These are phyloP conservation scores for Lepidium aucheri DNA, from an alignment of 345 rosid genomes.

Conservation along the genomic window DNA sequence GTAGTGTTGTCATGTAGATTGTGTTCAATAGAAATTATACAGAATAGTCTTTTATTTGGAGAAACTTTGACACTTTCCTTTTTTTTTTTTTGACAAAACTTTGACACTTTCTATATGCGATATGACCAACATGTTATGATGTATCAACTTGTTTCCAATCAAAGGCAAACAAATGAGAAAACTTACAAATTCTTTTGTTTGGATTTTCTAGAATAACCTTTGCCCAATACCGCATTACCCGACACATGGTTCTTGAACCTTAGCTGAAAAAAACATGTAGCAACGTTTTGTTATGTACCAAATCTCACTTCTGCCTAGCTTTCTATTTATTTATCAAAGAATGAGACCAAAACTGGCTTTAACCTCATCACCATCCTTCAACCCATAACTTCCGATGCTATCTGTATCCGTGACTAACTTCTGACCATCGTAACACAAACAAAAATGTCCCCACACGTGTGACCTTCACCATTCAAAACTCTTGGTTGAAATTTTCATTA, in stretches of 20 bases:
- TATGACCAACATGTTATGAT: neutral
- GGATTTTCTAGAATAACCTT: constrained; percentile 32
- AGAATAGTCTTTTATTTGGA: no score
- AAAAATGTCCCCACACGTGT: constrained; percentile 92
- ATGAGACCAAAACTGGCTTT: neutral
- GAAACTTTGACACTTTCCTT: no score
- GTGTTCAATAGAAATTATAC: no score
- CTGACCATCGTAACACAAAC: constrained; percentile 53
- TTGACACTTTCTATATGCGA: no score
- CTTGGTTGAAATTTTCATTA: neutral
- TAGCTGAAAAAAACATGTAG: constrained; percentile 38
- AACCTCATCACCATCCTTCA: constrained; percentile 85
- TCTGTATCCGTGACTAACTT: constrained; percentile 59
- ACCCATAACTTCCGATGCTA: constrained; percentile 43
- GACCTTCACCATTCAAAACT: constrained; percentile 40
- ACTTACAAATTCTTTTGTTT: constrained; percentile 38
- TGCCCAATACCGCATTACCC: constrained; percentile 22
- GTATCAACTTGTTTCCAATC: neutral
- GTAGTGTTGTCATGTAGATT: no score
- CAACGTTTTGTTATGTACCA: neutral
- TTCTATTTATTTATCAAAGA: neutral
- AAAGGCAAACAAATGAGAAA: neutral
- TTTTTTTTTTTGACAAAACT: no score
- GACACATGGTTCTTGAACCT: constrained; percentile 60
- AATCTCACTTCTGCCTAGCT: neutral